Base-by-base conservation (phyloP, 768 basidiomycete genomes). In the Termitomyces sp. region DNA sequence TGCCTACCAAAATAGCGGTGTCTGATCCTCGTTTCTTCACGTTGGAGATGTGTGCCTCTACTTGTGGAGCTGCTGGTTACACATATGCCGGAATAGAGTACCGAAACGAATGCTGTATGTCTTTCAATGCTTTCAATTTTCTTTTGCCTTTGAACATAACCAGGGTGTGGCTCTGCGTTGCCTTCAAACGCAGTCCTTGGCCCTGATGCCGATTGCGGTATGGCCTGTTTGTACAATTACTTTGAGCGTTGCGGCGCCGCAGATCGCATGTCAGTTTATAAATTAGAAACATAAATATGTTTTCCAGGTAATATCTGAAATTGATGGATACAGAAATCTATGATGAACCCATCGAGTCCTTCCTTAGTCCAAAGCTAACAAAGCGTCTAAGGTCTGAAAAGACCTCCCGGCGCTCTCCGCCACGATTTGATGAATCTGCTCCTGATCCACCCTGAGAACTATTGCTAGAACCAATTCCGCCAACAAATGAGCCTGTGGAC, bases 321-420 rank as follows among this genome's bases (percentile, higher is more conserved):
- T 37, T 36, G 24, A 42, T 54, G 6, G 27, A 41, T 13, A 18
- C 20, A 54, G n/a, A 42, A 34, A 54, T 30, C 59, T 60, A 70
- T 62, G 60, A 67, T 46, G 67, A 65, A 1, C 65, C 65, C 37
- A 62, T 59, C 13, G 85, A 75, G 62, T 93, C 93, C 63, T 91
- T 82, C 67, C 93, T 77, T 61, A 93, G 74, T 0, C 92, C 93
- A 71, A 97, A 96, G 64, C 86, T 93, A 47, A 97, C 92, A 68
- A 97, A 88, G 18, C 94, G 79, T 64, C 88, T 78, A 66, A 96
- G 86, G 66, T 95, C 94, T 2, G 91, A 91, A 70, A 97, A 94
- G 0, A 93, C 90, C 66, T 93, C 88, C 22, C 88, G 78, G 63
- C 85, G 85, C 57, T 81, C 77, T 57, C 82, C 80, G 50, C 68